Evolutionary conservation across 345 rosid genomes (phyloP).

Genomic region (Salix udensis): DNA sequence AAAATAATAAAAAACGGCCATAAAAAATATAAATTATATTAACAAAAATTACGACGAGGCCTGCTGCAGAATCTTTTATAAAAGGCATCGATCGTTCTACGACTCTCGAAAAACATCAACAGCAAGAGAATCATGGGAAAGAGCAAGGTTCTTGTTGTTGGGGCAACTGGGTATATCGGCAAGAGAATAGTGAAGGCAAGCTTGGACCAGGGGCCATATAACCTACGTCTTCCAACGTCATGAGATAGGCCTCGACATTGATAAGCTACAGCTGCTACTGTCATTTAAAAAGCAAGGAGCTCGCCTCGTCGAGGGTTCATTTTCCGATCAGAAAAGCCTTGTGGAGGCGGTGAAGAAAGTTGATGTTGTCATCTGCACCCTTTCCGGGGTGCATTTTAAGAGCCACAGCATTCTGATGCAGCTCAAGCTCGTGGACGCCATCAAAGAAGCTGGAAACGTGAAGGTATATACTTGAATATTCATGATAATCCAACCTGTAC

Average conservation of each 20-base stretch:
- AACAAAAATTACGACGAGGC: neutral
- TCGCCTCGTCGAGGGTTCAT: constrained; percentile 41
- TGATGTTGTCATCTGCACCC: constrained; percentile 58
- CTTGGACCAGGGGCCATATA: constrained; percentile 42
- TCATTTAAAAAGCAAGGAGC: constrained; percentile 57
- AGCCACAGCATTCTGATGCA: constrained; percentile 52
- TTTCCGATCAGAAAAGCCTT: constrained; percentile 42
- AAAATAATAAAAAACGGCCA: neutral
- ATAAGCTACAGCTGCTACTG: constrained; percentile 49
- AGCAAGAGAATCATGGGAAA: constrained; percentile 22
- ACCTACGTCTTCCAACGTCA: constrained; percentile 56
- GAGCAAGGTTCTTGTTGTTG: constrained; percentile 57
- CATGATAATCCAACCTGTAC: neutral
- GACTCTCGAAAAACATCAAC: neutral
- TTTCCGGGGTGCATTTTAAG: constrained; percentile 62
- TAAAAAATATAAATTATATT: neutral
- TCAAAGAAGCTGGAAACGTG: constrained; percentile 61
- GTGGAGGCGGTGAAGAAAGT: constrained; percentile 49
- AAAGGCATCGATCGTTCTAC: neutral
- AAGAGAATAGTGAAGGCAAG: constrained; percentile 57
- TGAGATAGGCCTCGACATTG: constrained; percentile 60
- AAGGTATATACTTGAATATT: constrained; percentile 36
- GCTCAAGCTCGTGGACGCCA: constrained; percentile 59
- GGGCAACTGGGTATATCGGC: constrained; percentile 61
- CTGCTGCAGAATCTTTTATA: neutral